phyloP scores from a whole-genome alignment of 1,284 basidiomycete genomes.

The Sphagnurus paluster region DNA sequence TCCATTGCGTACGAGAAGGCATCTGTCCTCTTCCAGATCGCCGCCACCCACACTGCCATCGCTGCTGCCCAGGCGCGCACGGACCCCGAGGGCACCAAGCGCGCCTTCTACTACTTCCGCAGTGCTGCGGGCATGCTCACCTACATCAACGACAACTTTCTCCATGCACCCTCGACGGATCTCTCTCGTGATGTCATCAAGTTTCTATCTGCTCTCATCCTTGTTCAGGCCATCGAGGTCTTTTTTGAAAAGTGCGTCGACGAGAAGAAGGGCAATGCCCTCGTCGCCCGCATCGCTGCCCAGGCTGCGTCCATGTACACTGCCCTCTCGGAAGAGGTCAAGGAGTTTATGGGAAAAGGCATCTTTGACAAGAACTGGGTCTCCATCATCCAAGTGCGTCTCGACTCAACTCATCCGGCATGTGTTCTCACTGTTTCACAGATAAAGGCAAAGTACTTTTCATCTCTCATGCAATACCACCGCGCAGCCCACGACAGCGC shows the following conservation, averaged over 20 bases:
- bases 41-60: slow-evolving; percentile 89
- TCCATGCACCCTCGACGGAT: slow-evolving; percentile 98
- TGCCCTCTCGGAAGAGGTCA: slow-evolving; percentile 82
- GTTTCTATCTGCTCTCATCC: slow-evolving; percentile 82
- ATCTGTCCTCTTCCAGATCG: slow-evolving; percentile 96
- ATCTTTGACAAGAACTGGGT: slow-evolving; percentile 97
- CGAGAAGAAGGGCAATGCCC: slow-evolving; percentile 81
- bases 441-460: slow-evolving; percentile 91
- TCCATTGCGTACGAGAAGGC: slow-evolving; percentile 99
- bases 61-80: slow-evolving; percentile 81
- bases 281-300: slow-evolving; percentile 86
- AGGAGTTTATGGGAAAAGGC: slow-evolving; percentile 94
- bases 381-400: slow-evolving; percentile 72
- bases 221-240: slow-evolving; percentile 95
- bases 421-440: slow-evolving; percentile 29
- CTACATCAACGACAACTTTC: slow-evolving; percentile 99
- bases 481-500: slow-evolving; percentile 80
- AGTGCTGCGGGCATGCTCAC: slow-evolving; percentile 97
- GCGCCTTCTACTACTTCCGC: slow-evolving; percentile 90
- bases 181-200: slow-evolving; percentile 94
- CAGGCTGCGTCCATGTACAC: slow-evolving; percentile 85
- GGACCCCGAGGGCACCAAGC: slow-evolving; percentile 93
- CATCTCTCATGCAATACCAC: slow-evolving; percentile 87
- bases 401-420: background rate
- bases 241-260: slow-evolving; percentile 94